A percentile compares a stretch with the other conserved stretches of the same genome.
These are phyloP conservation scores for Diutina mesorugosa DNA, from an alignment of 1,139 yeast genomes.

Conservation along the genomic window DNA sequence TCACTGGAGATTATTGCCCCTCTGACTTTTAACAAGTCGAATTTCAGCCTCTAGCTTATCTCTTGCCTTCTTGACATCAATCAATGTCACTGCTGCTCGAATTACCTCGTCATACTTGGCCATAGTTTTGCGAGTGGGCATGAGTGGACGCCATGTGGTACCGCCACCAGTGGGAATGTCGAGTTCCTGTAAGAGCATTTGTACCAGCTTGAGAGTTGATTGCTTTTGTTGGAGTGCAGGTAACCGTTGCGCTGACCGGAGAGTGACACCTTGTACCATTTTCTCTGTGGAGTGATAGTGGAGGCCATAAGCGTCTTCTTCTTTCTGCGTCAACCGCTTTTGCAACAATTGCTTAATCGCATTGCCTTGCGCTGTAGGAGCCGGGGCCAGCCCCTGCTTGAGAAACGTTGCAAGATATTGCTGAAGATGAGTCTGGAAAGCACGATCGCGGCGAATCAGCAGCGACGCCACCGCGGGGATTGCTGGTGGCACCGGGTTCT, in stretches of 20 bases:
- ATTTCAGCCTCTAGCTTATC: slow-evolving; percentile 83
- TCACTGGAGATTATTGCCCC: slow-evolving; percentile 6
- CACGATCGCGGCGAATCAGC: slow-evolving; percentile 35
- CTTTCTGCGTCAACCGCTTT: slow-evolving; percentile 58
- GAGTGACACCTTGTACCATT: slow-evolving; percentile 62
- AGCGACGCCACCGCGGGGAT: slow-evolving; percentile 46
- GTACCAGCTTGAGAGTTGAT: slow-evolving; percentile 65
- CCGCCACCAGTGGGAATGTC: slow-evolving; percentile 55
- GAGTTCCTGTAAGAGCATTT: slow-evolving; percentile 62
- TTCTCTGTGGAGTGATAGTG: slow-evolving; percentile 66
- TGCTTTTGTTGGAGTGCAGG: slow-evolving; percentile 37
- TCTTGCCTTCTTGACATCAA: slow-evolving; percentile 76
- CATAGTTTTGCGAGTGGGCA: slow-evolving; percentile 80
- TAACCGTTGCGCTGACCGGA: slow-evolving; percentile 44
- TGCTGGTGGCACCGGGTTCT: slow-evolving; percentile 48
- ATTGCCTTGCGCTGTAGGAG: slow-evolving; percentile 19
- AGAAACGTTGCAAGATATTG: slow-evolving; percentile 26
- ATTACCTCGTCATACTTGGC: slow-evolving; percentile 68
- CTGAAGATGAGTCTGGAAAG: slow-evolving; percentile 39
- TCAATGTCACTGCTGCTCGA: slow-evolving; percentile 55
- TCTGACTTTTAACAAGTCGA: slow-evolving; percentile 40
- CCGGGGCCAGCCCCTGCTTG: slow-evolving; percentile 17
- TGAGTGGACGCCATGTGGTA: slow-evolving; percentile 53
- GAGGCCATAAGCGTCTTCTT: slow-evolving; percentile 79
- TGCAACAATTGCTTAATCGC: slow-evolving; percentile 31